Conservation (phyloP, 306 rosid species). For the Cucumis melo region DNA sequence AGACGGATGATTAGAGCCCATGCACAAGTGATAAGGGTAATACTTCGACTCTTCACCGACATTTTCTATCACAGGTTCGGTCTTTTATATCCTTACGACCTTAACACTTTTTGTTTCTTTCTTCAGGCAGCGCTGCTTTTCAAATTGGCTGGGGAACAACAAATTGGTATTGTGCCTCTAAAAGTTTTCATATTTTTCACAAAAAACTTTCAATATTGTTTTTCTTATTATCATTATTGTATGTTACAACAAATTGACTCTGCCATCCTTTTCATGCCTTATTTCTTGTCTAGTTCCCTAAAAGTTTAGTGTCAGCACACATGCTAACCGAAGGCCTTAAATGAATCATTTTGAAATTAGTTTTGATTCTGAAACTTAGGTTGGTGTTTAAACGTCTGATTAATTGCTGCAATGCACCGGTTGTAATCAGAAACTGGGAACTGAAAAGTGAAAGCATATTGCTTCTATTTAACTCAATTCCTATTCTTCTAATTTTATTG, state of each 20-base stretch:
- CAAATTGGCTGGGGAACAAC: slow-evolving; percentile 79
- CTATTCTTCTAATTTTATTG: slow-evolving; percentile 12
- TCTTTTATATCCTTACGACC: slow-evolving; percentile 21
- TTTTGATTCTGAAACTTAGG: not conserved
- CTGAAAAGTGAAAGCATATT: not conserved
- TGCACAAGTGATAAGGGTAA: slow-evolving; percentile 92
- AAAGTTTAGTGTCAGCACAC: not conserved
- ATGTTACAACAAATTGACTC: not conserved
- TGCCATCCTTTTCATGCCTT: not conserved
- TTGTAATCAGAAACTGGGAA: not conserved
- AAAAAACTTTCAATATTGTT: not conserved
- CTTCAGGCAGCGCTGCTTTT: slow-evolving; percentile 84
- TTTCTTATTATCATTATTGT: not conserved
- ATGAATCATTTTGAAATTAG: not conserved
- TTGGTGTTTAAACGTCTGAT: not conserved
- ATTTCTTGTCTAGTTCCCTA: not conserved
- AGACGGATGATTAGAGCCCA: slow-evolving; percentile 80
- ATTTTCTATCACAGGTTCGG: not conserved
- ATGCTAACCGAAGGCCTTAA: not conserved
- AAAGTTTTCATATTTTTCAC: not conserved
- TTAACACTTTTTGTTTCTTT: slow-evolving; percentile 24
- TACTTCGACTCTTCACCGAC: slow-evolving; percentile 12
- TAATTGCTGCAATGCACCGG: not conserved
- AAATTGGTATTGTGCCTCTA: slow-evolving; percentile 43
- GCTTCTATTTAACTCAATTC: slow-evolving; percentile 5